Evolutionary conservation across 2,329 filamentous ascomycete species (phyloP).

Genomic region (Lasiodiplodia sp.): DNA sequence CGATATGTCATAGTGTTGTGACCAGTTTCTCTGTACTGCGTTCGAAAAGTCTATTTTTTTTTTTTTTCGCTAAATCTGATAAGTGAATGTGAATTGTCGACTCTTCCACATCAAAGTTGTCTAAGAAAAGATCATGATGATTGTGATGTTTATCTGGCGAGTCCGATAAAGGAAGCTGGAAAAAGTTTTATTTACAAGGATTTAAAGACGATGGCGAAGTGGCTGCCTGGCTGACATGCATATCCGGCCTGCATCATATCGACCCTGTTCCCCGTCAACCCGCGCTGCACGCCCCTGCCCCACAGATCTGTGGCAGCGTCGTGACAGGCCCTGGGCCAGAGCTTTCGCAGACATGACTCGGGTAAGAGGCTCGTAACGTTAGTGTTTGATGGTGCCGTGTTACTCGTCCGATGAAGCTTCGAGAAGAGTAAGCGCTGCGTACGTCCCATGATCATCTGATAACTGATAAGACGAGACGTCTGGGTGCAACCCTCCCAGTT

Average conservation of each 20-base stretch:
- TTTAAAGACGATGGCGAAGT: not conserved
- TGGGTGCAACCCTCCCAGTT: not conserved
- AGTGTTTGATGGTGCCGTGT: not conserved
- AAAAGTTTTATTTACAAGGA: not conserved
- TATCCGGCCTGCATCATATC: not conserved
- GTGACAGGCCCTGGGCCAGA: not conserved
- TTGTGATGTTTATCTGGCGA: not conserved
- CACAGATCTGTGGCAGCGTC: conserved; percentile 18
- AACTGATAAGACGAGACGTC: not conserved
- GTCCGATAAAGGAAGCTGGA: not conserved
- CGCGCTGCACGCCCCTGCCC: conserved; percentile 11
- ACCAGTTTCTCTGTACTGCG: not conserved
- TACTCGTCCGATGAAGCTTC: not conserved
- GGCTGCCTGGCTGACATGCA: conserved; percentile 13
- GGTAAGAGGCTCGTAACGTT: not conserved
- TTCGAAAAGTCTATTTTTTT: too few species aligned
- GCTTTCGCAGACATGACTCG: conserved; percentile 11
- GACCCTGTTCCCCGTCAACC: not conserved
- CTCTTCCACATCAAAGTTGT: not conserved
- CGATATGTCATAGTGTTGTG: not conserved
- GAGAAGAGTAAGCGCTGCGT: not conserved
- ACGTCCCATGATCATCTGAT: conserved; percentile 15
- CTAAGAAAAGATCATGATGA: not conserved
- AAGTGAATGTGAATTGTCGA: not conserved
- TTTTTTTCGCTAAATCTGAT: not conserved